Base-by-base conservation (phyloP, 768 basidiomycete genomes). In the Thelephora ganbajun region DNA sequence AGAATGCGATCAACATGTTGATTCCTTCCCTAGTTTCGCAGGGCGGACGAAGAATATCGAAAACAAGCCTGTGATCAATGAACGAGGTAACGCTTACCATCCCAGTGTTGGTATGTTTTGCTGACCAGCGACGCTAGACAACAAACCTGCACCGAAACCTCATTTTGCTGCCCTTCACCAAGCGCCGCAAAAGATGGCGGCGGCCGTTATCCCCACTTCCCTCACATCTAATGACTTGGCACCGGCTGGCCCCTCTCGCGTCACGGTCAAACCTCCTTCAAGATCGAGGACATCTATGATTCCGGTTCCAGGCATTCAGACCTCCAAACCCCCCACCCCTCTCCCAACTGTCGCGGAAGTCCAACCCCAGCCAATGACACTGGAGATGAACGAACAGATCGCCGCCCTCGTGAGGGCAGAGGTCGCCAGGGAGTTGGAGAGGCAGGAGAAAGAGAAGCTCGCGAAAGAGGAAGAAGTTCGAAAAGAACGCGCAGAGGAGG, bases 21-120 rank as follows among this genome's bases (percentile, higher is more conserved):
- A 36, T 11, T 6, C 26, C 9, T 43, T 36, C 67, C 11, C 9
- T 54, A 77, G 86, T 59, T 91, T 90, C 55, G 87, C 85, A 12
- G 78, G 80, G 34, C 74, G 84, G 35, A 86, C 89, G 16, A 88
- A 88, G 71, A 83, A 89, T 53, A 66, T 92, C 2, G 87, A 90
- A 67, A 91, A 90, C 58, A 80, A 78, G 50, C 80, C 82, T 1
- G 75, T 80, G 19, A 69, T 88, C 22, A 85, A 88, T 53, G 83
- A 88, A 54, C 78, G 76, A 52, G 84, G 86, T 80, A 57, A 30
- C 12, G 69, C 12, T 30, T 43, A 14, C 6, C 19, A 3, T 2
- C 11, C 13, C 18, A 11, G 5, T 18, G n/a, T 34, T 22, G 12
- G 13, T 26, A 37, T 44, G 11, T 12, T 30, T 16, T 12, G 18